These are phyloP conservation scores for Chrysanthemum seticuspe DNA, from an alignment of 129 eudicot species.

Conservation along the genomic window DNA sequence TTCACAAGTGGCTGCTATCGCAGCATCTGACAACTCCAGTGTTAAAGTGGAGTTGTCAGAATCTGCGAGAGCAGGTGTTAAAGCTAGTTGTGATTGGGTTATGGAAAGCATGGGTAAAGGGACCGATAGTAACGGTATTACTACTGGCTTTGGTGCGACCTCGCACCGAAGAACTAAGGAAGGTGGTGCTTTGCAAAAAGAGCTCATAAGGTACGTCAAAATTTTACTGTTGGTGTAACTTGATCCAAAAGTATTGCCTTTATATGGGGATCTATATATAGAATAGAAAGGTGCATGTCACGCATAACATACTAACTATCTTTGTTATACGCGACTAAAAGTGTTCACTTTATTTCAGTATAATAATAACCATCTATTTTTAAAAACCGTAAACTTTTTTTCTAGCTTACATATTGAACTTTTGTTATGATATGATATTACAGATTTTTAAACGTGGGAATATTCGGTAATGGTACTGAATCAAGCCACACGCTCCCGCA, in stretches of 20 bases:
- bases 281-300: too few species aligned
- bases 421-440: neutral
- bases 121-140: constrained; percentile 40
- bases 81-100: constrained; percentile 49
- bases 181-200: constrained; percentile 47
- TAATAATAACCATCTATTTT: too few species aligned
- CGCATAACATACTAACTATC: too few species aligned
- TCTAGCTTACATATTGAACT: neutral
- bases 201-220: constrained; percentile 32
- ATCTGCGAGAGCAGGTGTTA: constrained; percentile 36
- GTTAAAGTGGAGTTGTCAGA: constrained; percentile 40
- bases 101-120: constrained; percentile 45
- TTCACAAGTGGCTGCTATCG: constrained; percentile 45
- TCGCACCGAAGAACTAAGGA: constrained; percentile 43
- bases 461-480: constrained; percentile 37
- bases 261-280: too few species aligned
- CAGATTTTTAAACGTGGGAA: constrained; percentile 43
- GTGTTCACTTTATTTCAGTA: too few species aligned
- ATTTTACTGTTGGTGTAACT: neutral
- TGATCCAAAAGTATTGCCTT: too few species aligned
- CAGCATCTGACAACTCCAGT: constrained; percentile 24
- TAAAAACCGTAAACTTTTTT: neutral
- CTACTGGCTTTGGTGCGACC: constrained; percentile 46
- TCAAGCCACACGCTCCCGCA: constrained; percentile 37
- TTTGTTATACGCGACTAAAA: too few species aligned